Percentiles rank a stretch among this genome's conserved stretches.
phyloP scores from a whole-genome alignment of 176 grass and related monocot genomes.

The Microstegium vimineum region DNA sequence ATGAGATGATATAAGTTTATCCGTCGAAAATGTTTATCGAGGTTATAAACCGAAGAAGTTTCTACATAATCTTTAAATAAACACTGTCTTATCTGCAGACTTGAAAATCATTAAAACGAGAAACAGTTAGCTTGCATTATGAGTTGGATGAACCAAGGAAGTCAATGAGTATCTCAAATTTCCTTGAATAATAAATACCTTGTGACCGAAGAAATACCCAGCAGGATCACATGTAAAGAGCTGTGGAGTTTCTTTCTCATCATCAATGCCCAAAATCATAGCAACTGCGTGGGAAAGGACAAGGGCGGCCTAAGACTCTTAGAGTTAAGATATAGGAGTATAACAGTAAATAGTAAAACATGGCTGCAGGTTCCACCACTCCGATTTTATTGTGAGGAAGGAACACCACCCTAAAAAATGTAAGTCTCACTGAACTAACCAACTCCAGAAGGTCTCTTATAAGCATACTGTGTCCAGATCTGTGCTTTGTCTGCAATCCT shows the following conservation, averaged over 20 bases:
- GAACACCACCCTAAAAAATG: neutral
- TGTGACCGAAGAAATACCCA: conserved; percentile 54
- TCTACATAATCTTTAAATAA: neutral
- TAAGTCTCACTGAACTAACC: conserved; percentile 36
- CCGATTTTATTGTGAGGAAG: neutral
- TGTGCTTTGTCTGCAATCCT: conserved; percentile 58
- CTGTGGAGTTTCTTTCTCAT: conserved; percentile 53
- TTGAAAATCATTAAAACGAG: neutral
- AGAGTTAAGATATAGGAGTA: conserved; percentile 1
- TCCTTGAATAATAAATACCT: conserved; percentile 40
- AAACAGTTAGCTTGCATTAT: neutral
- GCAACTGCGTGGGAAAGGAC: conserved; percentile 29
- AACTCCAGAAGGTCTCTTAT: conserved; percentile 55
- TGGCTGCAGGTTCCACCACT: neutral
- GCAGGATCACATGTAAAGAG: conserved; percentile 63
- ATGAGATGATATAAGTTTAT: neutral
- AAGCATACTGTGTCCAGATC: conserved; percentile 51
- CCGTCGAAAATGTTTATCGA: neutral
- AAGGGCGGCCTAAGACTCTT: neutral
- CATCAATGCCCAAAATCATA: conserved; percentile 64
- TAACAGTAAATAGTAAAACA: conserved; percentile 1
- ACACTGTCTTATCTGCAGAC: neutral
- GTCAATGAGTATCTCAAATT: neutral
- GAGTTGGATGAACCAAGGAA: neutral
- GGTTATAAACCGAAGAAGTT: neutral